Evolutionary conservation across 768 basidiomycete genomes (phyloP).

Genomic region (Kwoniella sp.): DNA sequence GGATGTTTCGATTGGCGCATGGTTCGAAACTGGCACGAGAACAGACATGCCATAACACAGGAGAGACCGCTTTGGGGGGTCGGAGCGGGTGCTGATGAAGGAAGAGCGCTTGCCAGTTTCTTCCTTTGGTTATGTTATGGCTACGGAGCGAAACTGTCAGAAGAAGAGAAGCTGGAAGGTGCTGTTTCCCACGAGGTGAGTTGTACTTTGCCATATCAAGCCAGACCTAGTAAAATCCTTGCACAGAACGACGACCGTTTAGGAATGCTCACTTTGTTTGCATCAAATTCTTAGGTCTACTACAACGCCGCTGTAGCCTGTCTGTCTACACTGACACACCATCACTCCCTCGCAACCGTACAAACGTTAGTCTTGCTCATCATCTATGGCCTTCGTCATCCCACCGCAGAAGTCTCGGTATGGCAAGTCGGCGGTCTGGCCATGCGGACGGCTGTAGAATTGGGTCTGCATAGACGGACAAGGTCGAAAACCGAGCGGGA

Average conservation of each 20-base stretch:
- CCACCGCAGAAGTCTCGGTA: conserved; percentile 26
- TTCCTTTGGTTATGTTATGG: conserved; percentile 40
- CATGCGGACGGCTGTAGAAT: conserved; percentile 41
- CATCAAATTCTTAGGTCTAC: conserved; percentile 39
- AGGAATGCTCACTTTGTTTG: too few relatives aligned
- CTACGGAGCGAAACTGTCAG: conserved; percentile 39
- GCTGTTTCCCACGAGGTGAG: conserved; percentile 37
- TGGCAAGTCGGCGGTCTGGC: conserved; percentile 47
- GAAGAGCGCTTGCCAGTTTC: conserved; percentile 35
- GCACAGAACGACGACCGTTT: too few relatives aligned
- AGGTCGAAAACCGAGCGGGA: conserved; percentile 20
- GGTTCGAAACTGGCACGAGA: conserved; percentile 33
- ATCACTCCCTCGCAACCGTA: conserved; percentile 48
- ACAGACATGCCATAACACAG: conserved; percentile 36
- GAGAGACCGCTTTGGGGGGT: conserved; percentile 37
- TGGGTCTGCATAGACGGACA: conserved; percentile 38
- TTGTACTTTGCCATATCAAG: too few relatives aligned
- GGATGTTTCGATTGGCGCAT: conserved; percentile 32
- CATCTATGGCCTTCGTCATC: conserved; percentile 28
- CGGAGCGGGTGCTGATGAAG: conserved; percentile 32
- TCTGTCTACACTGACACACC: conserved; percentile 44
- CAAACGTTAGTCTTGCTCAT: conserved; percentile 41
- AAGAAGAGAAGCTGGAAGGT: conserved; percentile 36
- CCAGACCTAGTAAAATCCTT: too few relatives aligned
- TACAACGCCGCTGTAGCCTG: conserved; percentile 48